Base-by-base conservation (phyloP, 2,329 filamentous ascomycete genomes). In the Colletotrichum musae region DNA sequence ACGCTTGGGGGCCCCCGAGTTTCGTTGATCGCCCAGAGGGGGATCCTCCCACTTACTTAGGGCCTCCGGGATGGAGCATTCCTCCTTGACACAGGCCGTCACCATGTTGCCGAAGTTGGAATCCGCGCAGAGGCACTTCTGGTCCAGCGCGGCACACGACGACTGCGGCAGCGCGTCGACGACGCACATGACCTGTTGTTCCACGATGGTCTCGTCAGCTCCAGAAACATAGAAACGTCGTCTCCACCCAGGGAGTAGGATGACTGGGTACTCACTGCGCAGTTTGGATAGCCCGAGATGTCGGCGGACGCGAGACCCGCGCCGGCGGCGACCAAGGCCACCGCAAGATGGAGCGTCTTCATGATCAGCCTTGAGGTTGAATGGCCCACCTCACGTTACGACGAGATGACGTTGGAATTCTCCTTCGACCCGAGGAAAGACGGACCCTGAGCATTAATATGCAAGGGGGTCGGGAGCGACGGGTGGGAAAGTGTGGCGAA, bases 261-360 rank as follows among this genome's bases (percentile, higher is more conserved):
- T 10, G 47, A 36, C 32, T 36, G 32, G 32, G 6, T 18, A 18
- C 57, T 2, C 39, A 59, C 57, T 13, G 57, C 57, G 26, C 57
- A 59, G 12, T 9, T 39, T 4, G 57, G 57, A 39, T 28, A 59
- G 18, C n/a, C 32, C 21, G 16, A 24, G 43, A n/a, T 18, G 39
- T 16, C 0, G 21, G 18, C 57, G 4, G 7, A 36, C 26, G 32
- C 57, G 0, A 41, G 24, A 10, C 57, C 26, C 57, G 18, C 57
- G 57, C 0, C 21, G 57, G 57, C 57, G 1, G 12, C 47, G 32
- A 36, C 32, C 26, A 59, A 51, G 0, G 45, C 28, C 57, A 28
- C 57, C 45, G 50, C 28, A n/a, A 59, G 28, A 45, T 51, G 10
- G 26, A n/a, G 50, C 39, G 21, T 36, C 45, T 28, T 59, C 57